Evolutionary conservation across 352 stramenopile species (phyloP).

Genomic region (Globisporangium rhizosaccharum): DNA sequence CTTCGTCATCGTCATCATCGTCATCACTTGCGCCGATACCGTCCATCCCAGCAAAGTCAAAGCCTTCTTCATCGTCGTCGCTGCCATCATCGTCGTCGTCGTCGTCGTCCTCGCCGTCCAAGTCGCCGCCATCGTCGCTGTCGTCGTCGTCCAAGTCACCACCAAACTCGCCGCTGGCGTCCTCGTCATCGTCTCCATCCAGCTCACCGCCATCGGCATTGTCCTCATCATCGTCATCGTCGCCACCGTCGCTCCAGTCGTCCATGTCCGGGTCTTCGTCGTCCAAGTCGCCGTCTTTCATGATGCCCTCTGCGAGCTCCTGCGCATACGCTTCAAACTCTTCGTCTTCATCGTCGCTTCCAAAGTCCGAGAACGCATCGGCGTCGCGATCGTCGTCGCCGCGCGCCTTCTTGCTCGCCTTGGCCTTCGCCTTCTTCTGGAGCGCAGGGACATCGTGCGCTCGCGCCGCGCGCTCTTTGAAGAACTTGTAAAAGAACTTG

Average conservation of each 20-base stretch:
- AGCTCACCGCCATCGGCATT: constrained; percentile 30
- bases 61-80: constrained; percentile 32
- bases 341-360: constrained; percentile 70
- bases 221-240: constrained; percentile 35
- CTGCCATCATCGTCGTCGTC: constrained; percentile 36
- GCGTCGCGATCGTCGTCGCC: constrained; percentile 33
- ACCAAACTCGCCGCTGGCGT: constrained; percentile 18
- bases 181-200: constrained; percentile 9
- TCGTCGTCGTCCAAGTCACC: constrained; percentile 26
- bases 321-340: constrained; percentile 88
- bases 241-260: constrained; percentile 55
- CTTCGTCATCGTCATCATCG: constrained; percentile 30
- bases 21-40: constrained; percentile 11
- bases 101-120: constrained; percentile 54
- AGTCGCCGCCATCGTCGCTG: constrained; percentile 21
- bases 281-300: constrained; percentile 74
- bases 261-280: constrained; percentile 75
- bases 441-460: constrained; percentile 25
- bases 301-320: constrained; percentile 85
- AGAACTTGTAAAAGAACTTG: constrained; percentile 94
- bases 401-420: constrained; percentile 31
- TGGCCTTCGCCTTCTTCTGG: constrained; percentile 15
- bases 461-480: constrained; percentile 72
- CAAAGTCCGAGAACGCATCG: constrained; percentile 52
- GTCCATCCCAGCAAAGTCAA: constrained; percentile 13